Percentiles rank a stretch among this genome's conserved stretches.
These are phyloP conservation scores for Tetrapyrgos nigripes DNA, from an alignment of 1,284 basidiomycete species.

Conservation along the genomic window DNA sequence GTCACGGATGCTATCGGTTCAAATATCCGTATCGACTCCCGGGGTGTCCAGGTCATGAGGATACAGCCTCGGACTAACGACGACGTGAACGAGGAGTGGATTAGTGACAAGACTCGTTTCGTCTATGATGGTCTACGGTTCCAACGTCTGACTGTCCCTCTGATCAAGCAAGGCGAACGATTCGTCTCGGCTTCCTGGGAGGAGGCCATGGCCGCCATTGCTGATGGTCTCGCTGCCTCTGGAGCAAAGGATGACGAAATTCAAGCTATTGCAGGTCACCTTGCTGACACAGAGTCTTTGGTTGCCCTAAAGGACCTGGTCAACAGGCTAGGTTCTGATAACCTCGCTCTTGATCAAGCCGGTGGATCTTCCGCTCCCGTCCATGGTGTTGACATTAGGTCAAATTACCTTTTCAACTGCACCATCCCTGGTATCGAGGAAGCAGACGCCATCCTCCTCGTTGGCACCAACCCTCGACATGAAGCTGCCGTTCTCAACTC, in stretches of 20 bases:
- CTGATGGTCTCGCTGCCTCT: slow-evolving; percentile 78
- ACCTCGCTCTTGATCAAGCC: slow-evolving; percentile 83
- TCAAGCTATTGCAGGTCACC: slow-evolving; percentile 91
- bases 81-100: slow-evolving; percentile 99
- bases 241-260: slow-evolving; percentile 96
- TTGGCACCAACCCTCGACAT: slow-evolving; percentile 97
- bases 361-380: slow-evolving; percentile 73
- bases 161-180: slow-evolving; percentile 91
- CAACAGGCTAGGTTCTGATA: slow-evolving; percentile 96
- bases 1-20: slow-evolving; percentile 98
- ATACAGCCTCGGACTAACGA: slow-evolving; percentile 97
- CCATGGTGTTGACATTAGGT: slow-evolving; percentile 90
- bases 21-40: slow-evolving; percentile 97
- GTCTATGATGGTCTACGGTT: slow-evolving; percentile 96
- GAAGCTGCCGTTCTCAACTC: slow-evolving; percentile 98
- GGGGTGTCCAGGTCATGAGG: slow-evolving; percentile 97
- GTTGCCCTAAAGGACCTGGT: slow-evolving; percentile 94
- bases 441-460: slow-evolving; percentile 92
- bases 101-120: slow-evolving; percentile 98
- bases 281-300: slow-evolving; percentile 95
- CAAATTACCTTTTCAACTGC: slow-evolving; percentile 98
- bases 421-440: slow-evolving; percentile 92
- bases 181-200: slow-evolving; percentile 96
- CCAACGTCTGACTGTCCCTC: slow-evolving; percentile 93
- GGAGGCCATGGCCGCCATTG: slow-evolving; percentile 84